Percentiles rank a stretch among this genome's conserved stretches.
Evolutionary conservation across 2,329 filamentous ascomycete genomes (phyloP).

Genomic region (Neonectria coccinea): DNA sequence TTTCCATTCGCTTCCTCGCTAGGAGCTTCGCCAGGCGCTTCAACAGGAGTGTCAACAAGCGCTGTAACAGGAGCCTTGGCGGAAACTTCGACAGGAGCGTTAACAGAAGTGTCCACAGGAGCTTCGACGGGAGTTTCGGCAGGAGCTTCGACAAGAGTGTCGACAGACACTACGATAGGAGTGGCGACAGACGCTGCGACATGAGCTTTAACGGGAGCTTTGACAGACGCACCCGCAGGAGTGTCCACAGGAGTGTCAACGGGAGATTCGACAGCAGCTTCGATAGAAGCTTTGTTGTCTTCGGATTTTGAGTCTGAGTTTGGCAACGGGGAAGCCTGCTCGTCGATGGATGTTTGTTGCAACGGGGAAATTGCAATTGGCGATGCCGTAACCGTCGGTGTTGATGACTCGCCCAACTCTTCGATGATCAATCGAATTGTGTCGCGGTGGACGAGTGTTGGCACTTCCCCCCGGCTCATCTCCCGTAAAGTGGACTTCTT

Average conservation of each 20-base stretch:
- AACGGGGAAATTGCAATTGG: conserved; percentile 47
- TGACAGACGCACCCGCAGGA: too few species aligned
- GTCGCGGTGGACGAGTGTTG: conserved; percentile 46
- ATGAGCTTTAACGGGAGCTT: too few species aligned
- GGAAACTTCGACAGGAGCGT: neutral
- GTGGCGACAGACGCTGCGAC: too few species aligned
- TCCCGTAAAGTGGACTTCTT: conserved; percentile 55
- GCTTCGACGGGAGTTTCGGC: too few species aligned
- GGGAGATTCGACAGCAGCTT: conserved; percentile 5
- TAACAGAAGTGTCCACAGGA: too few species aligned
- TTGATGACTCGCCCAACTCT: conserved; percentile 49
- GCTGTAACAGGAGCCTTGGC: neutral
- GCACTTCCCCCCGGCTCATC: conserved; percentile 36
- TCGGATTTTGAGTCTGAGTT: conserved; percentile 22
- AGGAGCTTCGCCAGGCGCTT: neutral
- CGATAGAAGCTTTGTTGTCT: conserved; percentile 3
- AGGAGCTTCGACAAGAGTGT: too few species aligned
- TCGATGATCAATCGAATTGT: conserved; percentile 51
- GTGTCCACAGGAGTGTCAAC: neutral
- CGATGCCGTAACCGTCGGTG: conserved; percentile 48
- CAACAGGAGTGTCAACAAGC: conserved; percentile 10
- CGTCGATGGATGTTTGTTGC: conserved; percentile 33
- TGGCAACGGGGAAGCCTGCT: conserved; percentile 26
- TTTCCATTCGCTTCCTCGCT: conserved; percentile 6
- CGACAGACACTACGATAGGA: too few species aligned